A percentile compares a stretch with the other conserved stretches of the same genome.
Conservation (phyloP, 2,329 filamentous ascomycete species). For the Teratosphaeriaceae sp. region DNA sequence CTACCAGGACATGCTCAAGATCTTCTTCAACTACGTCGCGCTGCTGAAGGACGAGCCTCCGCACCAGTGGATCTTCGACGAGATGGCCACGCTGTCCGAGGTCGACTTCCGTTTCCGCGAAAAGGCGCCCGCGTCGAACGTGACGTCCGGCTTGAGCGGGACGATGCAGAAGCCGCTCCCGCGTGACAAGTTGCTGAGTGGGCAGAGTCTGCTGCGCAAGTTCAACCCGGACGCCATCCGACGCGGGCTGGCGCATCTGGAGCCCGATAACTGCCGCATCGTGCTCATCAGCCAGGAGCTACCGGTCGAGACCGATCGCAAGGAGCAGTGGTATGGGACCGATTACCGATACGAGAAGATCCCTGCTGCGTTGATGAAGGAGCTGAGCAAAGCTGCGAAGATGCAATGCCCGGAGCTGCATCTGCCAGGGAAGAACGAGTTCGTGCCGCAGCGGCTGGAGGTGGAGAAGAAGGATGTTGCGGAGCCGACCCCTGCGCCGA, state of each 20-base stretch:
- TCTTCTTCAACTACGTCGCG: conserved; percentile 85
- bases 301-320: conserved; percentile 77
- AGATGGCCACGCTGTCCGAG: conserved; percentile 83
- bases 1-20: conserved; percentile 75
- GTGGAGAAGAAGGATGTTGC: conserved; percentile 91
- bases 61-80: conserved; percentile 88
- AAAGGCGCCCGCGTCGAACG: conserved; percentile 82
- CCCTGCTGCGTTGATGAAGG: conserved; percentile 63
- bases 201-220: conserved; percentile 64
- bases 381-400: conserved; percentile 60
- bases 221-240: conserved; percentile 75
- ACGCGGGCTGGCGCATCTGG: conserved; percentile 64
- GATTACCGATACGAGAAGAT: conserved; percentile 83
- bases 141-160: conserved; percentile 76
- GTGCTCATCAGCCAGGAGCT: conserved; percentile 75
- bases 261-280: conserved; percentile 85
- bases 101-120: conserved; percentile 94
- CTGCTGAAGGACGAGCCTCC: conserved; percentile 74
- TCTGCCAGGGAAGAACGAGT: conserved; percentile 88
- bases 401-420: conserved; percentile 74
- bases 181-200: conserved; percentile 81
- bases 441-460: conserved; percentile 86
- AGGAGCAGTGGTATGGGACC: conserved; percentile 97
- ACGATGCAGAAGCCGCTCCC: conserved; percentile 90
- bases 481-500: conserved; percentile 65